Conservation (phyloP, 768 basidiomycete species). For the Tulasnella sp. region DNA sequence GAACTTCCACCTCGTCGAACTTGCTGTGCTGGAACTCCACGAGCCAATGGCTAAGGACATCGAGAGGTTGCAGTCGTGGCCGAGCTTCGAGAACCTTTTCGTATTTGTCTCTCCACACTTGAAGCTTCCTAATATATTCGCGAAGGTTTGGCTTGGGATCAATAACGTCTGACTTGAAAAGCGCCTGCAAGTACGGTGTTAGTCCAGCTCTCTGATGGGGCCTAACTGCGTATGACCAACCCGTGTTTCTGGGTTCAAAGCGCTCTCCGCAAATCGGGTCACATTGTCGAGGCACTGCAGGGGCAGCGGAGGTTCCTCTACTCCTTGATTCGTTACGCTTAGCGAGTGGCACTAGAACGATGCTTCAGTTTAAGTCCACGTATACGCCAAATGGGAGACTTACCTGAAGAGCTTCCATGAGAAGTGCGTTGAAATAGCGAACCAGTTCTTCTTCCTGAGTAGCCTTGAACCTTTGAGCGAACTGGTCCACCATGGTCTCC, state of each 20-base stretch:
- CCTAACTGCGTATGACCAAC: conserved; percentile 8
- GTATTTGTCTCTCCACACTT: conserved; percentile 88
- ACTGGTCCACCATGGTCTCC: conserved; percentile 96
- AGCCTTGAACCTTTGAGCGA: conserved; percentile 83
- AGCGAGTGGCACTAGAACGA: conserved; percentile 41
- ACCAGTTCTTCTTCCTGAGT: conserved; percentile 91
- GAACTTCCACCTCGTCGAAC: conserved; percentile 96
- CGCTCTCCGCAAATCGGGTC: conserved; percentile 40
- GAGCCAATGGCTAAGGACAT: conserved; percentile 84
- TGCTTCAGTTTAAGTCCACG: conserved; percentile 6
- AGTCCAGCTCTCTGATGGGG: background rate
- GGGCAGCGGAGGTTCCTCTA: conserved; percentile 41
- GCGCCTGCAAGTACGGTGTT: conserved; percentile 50
- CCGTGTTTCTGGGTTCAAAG: conserved; percentile 34
- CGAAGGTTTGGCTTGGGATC: conserved; percentile 69
- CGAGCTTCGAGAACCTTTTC: conserved; percentile 78
- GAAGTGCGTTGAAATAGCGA: conserved; percentile 78
- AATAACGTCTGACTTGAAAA: conserved; percentile 90
- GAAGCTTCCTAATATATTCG: conserved; percentile 86
- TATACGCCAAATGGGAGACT: conserved; percentile 29
- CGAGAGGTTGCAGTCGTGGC: conserved; percentile 79
- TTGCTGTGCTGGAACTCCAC: conserved; percentile 97
- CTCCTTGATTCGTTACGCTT: conserved; percentile 36
- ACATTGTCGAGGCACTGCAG: conserved; percentile 40
- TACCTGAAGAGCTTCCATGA: conserved; percentile 85